Percentiles rank a stretch among this genome's conserved stretches.
These are phyloP conservation scores for Calonectria pseudoreteaudii DNA, from an alignment of 2,329 filamentous ascomycete genomes.

Conservation along the genomic window DNA sequence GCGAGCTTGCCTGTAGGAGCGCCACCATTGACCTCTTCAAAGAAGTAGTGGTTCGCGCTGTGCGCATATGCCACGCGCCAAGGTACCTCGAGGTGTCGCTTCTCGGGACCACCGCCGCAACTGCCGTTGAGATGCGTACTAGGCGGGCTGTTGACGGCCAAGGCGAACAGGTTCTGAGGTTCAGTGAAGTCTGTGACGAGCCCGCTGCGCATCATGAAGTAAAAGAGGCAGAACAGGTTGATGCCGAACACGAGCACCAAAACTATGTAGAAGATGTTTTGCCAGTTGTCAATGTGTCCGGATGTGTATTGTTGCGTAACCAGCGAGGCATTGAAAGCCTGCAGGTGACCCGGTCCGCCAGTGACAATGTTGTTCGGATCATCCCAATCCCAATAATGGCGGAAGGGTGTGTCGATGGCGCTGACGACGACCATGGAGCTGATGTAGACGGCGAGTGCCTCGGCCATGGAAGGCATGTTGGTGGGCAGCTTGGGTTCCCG, in stretches of 20 bases:
- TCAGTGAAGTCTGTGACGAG: conserved; percentile 85
- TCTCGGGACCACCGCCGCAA: conserved; percentile 52
- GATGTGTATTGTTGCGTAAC: conserved; percentile 78
- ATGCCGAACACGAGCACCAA: conserved; percentile 74
- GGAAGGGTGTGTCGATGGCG: conserved; percentile 69
- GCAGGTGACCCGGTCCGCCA: conserved; percentile 55
- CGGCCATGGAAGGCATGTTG: conserved; percentile 74
- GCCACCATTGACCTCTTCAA: conserved; percentile 50
- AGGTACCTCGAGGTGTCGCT: conserved; percentile 52
- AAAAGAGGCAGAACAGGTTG: conserved; percentile 74
- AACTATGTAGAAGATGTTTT: conserved; percentile 75
- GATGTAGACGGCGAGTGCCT: conserved; percentile 78
- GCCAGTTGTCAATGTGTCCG: conserved; percentile 70
- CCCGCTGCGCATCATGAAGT: conserved; percentile 65
- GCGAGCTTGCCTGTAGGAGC: conserved; percentile 44
- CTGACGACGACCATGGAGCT: conserved; percentile 74
- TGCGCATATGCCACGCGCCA: conserved; percentile 56
- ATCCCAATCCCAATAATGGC: conserved; percentile 64
- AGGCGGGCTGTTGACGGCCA: conserved; percentile 72
- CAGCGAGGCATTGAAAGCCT: conserved; percentile 73
- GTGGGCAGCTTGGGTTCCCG: conserved; percentile 55
- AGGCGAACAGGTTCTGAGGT: conserved; percentile 78
- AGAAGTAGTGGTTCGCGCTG: conserved; percentile 56
- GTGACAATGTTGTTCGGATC: conserved; percentile 48
- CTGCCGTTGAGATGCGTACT: conserved; percentile 51